Percentiles rank a stretch among this genome's conserved stretches.
Conservation (phyloP, 2,329 filamentous ascomycete genomes). For the Fusarium oxysporum region DNA sequence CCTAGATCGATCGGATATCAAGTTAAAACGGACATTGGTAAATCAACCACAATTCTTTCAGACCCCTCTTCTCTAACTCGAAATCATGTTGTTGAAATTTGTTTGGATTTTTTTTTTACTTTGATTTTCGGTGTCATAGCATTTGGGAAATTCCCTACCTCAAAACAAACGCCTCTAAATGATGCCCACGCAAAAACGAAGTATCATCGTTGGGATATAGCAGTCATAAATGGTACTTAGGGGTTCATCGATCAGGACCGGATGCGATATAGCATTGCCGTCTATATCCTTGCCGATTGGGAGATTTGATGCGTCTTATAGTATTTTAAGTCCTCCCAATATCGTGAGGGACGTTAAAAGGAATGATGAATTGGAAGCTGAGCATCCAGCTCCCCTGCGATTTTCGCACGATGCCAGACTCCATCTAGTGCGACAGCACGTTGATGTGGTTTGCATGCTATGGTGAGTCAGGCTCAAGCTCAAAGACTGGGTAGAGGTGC, state of each 20-base stretch:
- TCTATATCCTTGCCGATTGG: slow-evolving; percentile 15
- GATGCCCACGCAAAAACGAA: slow-evolving; percentile 34
- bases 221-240: slow-evolving; percentile 22
- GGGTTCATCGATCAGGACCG: not conserved
- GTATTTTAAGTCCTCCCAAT: not conserved
- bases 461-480: slow-evolving; percentile 19
- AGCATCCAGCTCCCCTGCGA: slow-evolving; percentile 32
- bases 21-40: slow-evolving; percentile 8
- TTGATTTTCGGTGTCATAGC: slow-evolving; percentile 21
- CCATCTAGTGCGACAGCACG: slow-evolving; percentile 16
- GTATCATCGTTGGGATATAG: slow-evolving; percentile 11
- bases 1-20: slow-evolving; percentile 25
- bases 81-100: slow-evolving; percentile 5
- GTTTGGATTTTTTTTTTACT: not conserved
- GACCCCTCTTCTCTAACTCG: slow-evolving; percentile 33
- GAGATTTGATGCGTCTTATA: not conserved
- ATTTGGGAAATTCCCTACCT: slow-evolving; percentile 24
- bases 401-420: slow-evolving; percentile 27
- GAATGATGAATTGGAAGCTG: slow-evolving; percentile 14
- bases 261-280: slow-evolving; percentile 3
- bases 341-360: not conserved
- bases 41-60: slow-evolving; percentile 7
- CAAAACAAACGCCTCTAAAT: slow-evolving; percentile 44
- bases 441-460: slow-evolving; percentile 13
- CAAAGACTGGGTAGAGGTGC: slow-evolving; percentile 12